phyloP scores from a whole-genome alignment of 805 yeast genomes.

The Starmerella sp. region DNA sequence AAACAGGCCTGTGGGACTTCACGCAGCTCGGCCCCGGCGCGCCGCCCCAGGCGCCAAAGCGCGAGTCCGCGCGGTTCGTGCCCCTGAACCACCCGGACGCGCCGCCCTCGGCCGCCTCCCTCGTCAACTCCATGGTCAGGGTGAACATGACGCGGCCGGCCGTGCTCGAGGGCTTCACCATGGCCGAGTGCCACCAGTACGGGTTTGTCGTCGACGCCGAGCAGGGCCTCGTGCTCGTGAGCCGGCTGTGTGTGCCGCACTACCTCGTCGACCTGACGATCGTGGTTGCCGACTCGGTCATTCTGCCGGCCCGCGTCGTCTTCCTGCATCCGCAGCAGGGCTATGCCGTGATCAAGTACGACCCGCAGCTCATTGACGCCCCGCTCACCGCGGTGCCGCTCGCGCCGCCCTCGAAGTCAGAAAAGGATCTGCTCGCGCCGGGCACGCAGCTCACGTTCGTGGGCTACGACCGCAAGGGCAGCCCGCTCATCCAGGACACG shows the following conservation, averaged over 20 bases:
- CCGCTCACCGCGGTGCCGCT: constrained; percentile 54
- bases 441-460: constrained; percentile 71
- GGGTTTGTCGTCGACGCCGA: constrained; percentile 76
- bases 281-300: constrained; percentile 75
- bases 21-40: constrained; percentile 43
- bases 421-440: constrained; percentile 36
- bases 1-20: constrained; percentile 49
- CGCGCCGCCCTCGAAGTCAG: constrained; percentile 4
- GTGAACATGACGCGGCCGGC: constrained; percentile 56
- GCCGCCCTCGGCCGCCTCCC: constrained; percentile 35
- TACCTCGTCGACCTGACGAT: constrained; percentile 64
- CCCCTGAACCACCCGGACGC: constrained; percentile 31
- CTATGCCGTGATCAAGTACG: constrained; percentile 73
- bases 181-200: constrained; percentile 48
- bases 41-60: constrained; percentile 40
- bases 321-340: constrained; percentile 82
- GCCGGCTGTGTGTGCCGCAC: constrained; percentile 72
- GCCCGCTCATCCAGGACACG: constrained; percentile 64
- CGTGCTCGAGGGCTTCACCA: constrained; percentile 64
- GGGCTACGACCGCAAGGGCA: constrained; percentile 62
- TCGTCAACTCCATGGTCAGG: constrained; percentile 41
- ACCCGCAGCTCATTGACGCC: constrained; percentile 61
- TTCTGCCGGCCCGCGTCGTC: constrained; percentile 66
- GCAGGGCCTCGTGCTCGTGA: constrained; percentile 67
- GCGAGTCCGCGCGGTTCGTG: constrained; percentile 52